phyloP scores from a whole-genome alignment of 192 early-diverging fungal genomes.

The Backusella tarrabulga region DNA sequence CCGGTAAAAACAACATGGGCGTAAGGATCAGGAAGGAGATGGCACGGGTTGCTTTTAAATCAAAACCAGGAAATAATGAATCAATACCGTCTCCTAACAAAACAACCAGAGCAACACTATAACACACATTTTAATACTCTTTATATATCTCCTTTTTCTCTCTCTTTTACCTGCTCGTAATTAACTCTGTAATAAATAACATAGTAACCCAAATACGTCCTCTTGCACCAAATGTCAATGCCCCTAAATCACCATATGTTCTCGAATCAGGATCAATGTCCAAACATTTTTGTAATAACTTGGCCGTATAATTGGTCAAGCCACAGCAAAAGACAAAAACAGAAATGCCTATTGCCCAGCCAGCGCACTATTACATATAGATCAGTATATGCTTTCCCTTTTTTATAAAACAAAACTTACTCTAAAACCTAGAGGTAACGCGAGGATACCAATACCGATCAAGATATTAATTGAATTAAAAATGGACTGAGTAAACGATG shows the following conservation, averaged over 20 bases:
- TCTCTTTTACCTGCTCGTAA: slow-evolving; percentile 33
- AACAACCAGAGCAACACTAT: slow-evolving; percentile 41
- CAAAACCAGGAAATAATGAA: slow-evolving; percentile 31
- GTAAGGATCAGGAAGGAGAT: slow-evolving; percentile 46
- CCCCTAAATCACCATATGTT: slow-evolving; percentile 50
- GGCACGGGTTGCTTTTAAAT: slow-evolving; percentile 41
- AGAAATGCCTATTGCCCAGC: slow-evolving; percentile 56
- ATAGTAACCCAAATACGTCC: slow-evolving; percentile 29
- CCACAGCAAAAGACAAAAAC: slow-evolving; percentile 48
- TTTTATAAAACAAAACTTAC: slow-evolving; percentile 10
- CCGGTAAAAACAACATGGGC: slow-evolving; percentile 51
- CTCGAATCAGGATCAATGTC: slow-evolving; percentile 32
- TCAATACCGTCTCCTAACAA: slow-evolving; percentile 40
- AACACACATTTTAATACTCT: neutral
- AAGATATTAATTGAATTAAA: slow-evolving; percentile 64
- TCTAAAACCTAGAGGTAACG: slow-evolving; percentile 60
- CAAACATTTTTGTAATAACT: slow-evolving; percentile 55
- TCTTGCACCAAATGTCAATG: slow-evolving; percentile 32
- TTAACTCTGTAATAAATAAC: slow-evolving; percentile 39
- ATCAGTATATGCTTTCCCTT: neutral
- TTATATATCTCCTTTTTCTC: neutral
- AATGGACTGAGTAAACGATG: slow-evolving; percentile 44
- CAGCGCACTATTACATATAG: slow-evolving; percentile 37
- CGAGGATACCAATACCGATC: slow-evolving; percentile 65
- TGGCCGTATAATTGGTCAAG: slow-evolving; percentile 56